A percentile compares a stretch with the other conserved stretches of the same genome.
Evolutionary conservation across 805 yeast genomes (phyloP).

Genomic region (Monosporozyma unispora): DNA sequence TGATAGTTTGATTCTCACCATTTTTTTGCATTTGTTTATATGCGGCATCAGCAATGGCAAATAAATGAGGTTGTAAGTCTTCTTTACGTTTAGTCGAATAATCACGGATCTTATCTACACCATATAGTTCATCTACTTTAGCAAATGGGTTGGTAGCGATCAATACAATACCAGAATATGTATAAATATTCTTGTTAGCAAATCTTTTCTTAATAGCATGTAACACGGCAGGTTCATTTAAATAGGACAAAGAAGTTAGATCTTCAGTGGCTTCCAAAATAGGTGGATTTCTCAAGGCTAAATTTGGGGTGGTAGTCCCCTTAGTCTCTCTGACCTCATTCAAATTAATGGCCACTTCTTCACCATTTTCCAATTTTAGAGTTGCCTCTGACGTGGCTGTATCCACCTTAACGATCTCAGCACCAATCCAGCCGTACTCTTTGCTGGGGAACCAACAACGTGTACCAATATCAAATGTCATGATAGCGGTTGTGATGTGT

Average conservation of each 20-base stretch:
- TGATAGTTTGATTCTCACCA: constrained; percentile 82
- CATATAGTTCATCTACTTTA: constrained; percentile 78
- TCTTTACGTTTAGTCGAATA: constrained; percentile 78
- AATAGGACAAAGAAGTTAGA: constrained; percentile 79
- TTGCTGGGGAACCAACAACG: constrained; percentile 75
- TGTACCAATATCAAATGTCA: constrained; percentile 46
- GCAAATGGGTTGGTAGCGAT: constrained; percentile 96
- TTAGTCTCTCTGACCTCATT: constrained; percentile 8
- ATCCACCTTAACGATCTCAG: constrained; percentile 42
- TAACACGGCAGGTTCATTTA: constrained; percentile 93
- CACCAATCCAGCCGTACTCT: constrained; percentile 64
- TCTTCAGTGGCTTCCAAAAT: constrained; percentile 90
- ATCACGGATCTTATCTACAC: constrained; percentile 85
- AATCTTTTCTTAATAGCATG: constrained; percentile 89
- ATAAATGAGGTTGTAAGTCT: constrained; percentile 91
- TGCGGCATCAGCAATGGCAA: constrained; percentile 97
- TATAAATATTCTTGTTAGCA: constrained; percentile 79
- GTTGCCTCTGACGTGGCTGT: constrained; percentile 41
- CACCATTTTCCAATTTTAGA: constrained; percentile 44
- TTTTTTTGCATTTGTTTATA: constrained; percentile 89
- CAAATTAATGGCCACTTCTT: constrained; percentile 37
- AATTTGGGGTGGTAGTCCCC: constrained; percentile 15
- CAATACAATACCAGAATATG: constrained; percentile 93
- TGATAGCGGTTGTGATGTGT: too few species aligned
- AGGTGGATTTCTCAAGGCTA: constrained; percentile 87